Evolutionary conservation across 768 basidiomycete species (phyloP), one percentile per base, ranked within the genome.

Genomic region (Suillus hirtellus): DNA sequence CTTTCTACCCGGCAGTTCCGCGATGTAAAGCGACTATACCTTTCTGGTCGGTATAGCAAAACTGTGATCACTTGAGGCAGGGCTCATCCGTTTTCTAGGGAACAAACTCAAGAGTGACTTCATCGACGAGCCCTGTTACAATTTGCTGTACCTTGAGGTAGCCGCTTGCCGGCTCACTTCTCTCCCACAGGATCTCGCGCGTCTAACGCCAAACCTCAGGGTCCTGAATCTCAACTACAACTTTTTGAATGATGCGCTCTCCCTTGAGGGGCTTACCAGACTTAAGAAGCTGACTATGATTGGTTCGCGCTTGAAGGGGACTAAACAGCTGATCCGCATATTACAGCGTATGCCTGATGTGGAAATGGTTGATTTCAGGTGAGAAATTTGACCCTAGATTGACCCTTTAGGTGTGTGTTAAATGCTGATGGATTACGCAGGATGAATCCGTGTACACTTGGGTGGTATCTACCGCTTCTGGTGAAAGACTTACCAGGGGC

Each of bases 221-320:
- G 89, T 89, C 64, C 79, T 99, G 77, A 98, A 98, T 81, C 85
- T 98, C 67, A 96, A 99, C 82, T 96, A 97, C 82, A 99, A 99
- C 76, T 98, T 96, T 76, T 73, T 99, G 74, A 87, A 95, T 69
- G 88, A 92, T 77, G 77, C 86, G 60, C 75, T 82, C 66, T 76
- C 80, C 58, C 79, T 99, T 63, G 83, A 83, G 59, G 93, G 92
- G 14, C 81, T 98, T 65, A 80, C 76, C 64, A 80, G 93, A 71
- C 77, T 99, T 76, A 84, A 86, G 67, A 95, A 93, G 80, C 77
- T 99, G 70, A 93, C 87, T 50, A 84, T 95, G 62, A 90, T 99
- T 68, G 96, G 95, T 62, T 89, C 85, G 67, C 83, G 95, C 69
- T 72, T 98, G 71, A 86, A 86, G 76, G 87, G 85, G 63, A 89